These are phyloP conservation scores for Sporothrix protearum DNA, from an alignment of 2,329 filamentous ascomycete genomes.

Conservation along the genomic window DNA sequence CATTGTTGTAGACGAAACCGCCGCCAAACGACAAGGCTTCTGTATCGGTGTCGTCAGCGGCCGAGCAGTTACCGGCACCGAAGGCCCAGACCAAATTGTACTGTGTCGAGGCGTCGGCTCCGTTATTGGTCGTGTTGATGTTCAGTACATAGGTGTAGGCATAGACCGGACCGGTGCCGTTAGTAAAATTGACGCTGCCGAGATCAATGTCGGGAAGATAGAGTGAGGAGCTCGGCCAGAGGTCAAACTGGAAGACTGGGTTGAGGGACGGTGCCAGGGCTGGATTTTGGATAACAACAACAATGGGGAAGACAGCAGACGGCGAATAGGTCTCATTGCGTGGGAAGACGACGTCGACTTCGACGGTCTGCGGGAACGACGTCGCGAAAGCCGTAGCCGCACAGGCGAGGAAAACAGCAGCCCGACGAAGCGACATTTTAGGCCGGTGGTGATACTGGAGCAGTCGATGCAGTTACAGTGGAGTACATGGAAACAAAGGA, in stretches of 20 bases:
- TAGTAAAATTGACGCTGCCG: constrained; percentile 16
- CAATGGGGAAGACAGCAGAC: constrained; percentile 31
- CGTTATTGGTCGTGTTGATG: constrained; percentile 8
- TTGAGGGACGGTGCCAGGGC: constrained; percentile 26
- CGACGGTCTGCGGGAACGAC: constrained; percentile 25
- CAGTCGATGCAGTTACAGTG: not conserved
- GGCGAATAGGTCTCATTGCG: constrained; percentile 36
- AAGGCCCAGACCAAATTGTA: constrained; percentile 15
- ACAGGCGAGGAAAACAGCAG: not conserved
- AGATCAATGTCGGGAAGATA: not conserved
- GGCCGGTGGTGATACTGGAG: not conserved
- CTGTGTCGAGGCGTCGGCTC: not conserved
- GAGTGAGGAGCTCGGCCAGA: not conserved
- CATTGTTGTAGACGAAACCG: not conserved
- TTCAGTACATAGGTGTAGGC: not conserved
- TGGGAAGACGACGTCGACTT: constrained; percentile 35
- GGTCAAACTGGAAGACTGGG: constrained; percentile 12
- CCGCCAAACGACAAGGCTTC: not conserved
- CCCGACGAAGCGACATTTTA: not conserved
- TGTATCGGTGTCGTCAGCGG: not conserved
- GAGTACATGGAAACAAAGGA: not conserved
- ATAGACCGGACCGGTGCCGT: not conserved
- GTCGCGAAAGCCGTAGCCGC: not conserved
- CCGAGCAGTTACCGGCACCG: constrained; percentile 16
- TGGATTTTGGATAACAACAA: constrained; percentile 34